A percentile compares a stretch with the other conserved stretches of the same genome.
Conservation (phyloP, 192 early-diverging fungal genomes). For the Kickxella alabastrina region DNA sequence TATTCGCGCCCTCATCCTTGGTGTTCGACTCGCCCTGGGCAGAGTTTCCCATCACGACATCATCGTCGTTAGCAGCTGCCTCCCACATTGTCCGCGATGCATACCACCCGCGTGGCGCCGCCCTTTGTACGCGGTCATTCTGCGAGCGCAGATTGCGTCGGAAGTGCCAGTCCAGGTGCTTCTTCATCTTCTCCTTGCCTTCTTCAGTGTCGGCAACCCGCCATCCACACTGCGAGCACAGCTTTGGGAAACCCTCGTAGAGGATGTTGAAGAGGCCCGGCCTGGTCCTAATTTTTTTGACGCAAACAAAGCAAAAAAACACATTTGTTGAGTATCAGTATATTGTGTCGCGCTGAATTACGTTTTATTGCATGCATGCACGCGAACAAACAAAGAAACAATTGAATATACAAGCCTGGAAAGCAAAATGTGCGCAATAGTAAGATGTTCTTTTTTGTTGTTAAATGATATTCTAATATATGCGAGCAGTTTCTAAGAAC, state of each 20-base stretch:
- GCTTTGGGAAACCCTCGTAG: constrained; percentile 70
- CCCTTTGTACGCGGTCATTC: constrained; percentile 77
- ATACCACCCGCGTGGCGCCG: constrained; percentile 87
- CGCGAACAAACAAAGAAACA: neutral
- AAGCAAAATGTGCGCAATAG: too few species aligned
- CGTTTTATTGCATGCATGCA: too few species aligned
- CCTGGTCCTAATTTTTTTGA: constrained; percentile 37
- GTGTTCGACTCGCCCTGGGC: constrained; percentile 18
- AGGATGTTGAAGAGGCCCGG: constrained; percentile 61
- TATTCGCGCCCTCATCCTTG: constrained; percentile 18
- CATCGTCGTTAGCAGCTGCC: constrained; percentile 21
- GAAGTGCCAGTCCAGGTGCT: constrained; percentile 96
- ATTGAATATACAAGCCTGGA: too few species aligned
- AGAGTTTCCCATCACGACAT: neutral
- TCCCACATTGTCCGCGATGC: constrained; percentile 55
- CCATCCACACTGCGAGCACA: constrained; percentile 92
- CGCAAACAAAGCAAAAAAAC: constrained; percentile 8
- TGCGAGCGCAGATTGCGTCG: constrained; percentile 80
- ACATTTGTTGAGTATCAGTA: constrained; percentile 1
- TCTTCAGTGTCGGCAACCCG: constrained; percentile 65
- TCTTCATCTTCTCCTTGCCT: constrained; percentile 70
- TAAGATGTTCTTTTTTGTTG: too few species aligned
- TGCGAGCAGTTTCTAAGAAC: too few species aligned
- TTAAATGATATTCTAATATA: too few species aligned
- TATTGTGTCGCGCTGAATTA: too few species aligned